Evolutionary conservation across 164 flowering plant species (phyloP), one percentile per base, ranked within the genome.

Genomic region (Chimonanthus praecox): DNA sequence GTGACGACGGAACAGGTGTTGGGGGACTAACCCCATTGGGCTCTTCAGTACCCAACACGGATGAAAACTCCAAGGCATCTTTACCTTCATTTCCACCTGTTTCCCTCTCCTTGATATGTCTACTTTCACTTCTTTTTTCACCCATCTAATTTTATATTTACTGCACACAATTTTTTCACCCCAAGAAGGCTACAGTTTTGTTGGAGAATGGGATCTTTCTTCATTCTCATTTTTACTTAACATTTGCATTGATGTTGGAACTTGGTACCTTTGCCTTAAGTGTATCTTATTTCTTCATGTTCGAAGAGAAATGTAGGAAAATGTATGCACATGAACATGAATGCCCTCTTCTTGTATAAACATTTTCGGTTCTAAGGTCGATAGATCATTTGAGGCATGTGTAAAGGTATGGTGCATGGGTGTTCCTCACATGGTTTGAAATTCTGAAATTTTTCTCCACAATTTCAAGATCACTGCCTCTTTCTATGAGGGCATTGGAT

Each of bases 1-100:
- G 71, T 6, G 62, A 7, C n/a, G 33, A 33, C 33, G 70, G 48
- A 20, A 51, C 51, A 4, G 16, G 72, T 33, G 72, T 21, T 51
- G 72, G 72, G 7, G 72, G 72, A 45, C 43, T 70, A 5, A 49
- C 49, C 7, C 72, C 72, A 10, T 58, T 51, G n/a, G 62, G 62
- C 5, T 46, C 72, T 4, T 6, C 72, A 6, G 45, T 47, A 54
- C 60, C 60, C 16, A 54, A 54, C 60, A 13, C 16, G 4, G 60
- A 54, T 10, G 60, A 54, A 4, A 54, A 4, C 60, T 54, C 60
- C 16, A 3, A 11, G 60, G 60, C 60, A 10, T 54, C 60, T 54
- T 72, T 33, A 20, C 68, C 44, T 46, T 47, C 18, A 62, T 43
- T 44, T 64, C 46, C 16, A 61, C 74, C 9, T 18, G n/a, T 47